Base-by-base conservation (phyloP, 352 stramenopile species). In the Globisporangium cystogenes region DNA sequence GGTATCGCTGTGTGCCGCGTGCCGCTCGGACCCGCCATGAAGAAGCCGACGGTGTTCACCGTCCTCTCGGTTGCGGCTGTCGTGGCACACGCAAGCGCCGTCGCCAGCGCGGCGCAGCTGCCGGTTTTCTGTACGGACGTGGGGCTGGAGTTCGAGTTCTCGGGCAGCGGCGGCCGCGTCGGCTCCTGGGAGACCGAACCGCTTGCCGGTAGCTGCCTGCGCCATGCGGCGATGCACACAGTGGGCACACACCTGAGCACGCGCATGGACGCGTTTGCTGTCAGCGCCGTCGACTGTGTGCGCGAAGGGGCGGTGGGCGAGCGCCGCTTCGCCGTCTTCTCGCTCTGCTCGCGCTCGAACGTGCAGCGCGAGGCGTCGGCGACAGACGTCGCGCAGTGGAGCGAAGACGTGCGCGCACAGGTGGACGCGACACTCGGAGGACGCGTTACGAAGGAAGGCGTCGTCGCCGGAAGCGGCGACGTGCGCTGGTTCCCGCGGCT, bases 81-180 rank as follows among this genome's bases (percentile, higher is more conserved):
- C 16, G 26, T 14, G 2, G 27, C 45, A 23, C 2, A 54, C 37
- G 47, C 42, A 4, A 10, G 2, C 66, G 35, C 52, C 49, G 3
- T 2, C 5, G 33, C 12, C 33, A 1, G 33, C 33, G 16, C 57
- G 36, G 53, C 56, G 14, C 12, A 33, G 23, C 7, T 48, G 7
- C 63, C 64, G 14, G 61, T 79, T 4, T 79, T 76, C 56, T 82
- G 70, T 42, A 50, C 70, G 29, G 69, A 82, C 53, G 51, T 72
- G 3, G 72, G 69, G 16, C 31, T 80, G 40, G 72, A 75, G 47
- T 67, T 82, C 49, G 69, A 59, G 39, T 77, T 82, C 45, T 24
- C 33, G 35, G 36, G 15, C n/a, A n/a, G n/a, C 21, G 36, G 52
- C 67, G 62, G 33, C 62, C 57, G 50, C 54, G 20, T 24, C 51